Percentiles rank a stretch among this genome's conserved stretches.
Conservation (phyloP, 2,329 filamentous ascomycete species). For the Trichoderma pleuroti region DNA sequence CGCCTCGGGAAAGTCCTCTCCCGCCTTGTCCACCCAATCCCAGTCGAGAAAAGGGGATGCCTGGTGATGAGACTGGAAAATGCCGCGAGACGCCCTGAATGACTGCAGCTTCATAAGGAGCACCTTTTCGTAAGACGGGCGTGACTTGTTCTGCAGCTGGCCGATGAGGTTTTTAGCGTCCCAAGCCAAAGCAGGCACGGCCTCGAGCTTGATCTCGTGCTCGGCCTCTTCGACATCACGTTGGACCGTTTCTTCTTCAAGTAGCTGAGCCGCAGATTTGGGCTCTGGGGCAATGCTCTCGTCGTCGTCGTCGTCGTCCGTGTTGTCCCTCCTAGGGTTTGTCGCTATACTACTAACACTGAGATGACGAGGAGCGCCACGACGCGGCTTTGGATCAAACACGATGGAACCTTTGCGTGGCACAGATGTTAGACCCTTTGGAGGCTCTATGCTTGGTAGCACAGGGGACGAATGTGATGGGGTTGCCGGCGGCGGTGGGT, state of each 20-base stretch:
- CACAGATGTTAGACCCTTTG: conserved; percentile 1
- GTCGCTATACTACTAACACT: conserved; percentile 22
- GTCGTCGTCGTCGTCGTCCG: conserved; percentile 16
- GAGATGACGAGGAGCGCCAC: conserved; percentile 24
- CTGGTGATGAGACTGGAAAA: conserved; percentile 24
- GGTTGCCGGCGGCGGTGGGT: neutral
- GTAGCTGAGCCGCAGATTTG: neutral
- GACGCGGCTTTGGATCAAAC: conserved; percentile 22
- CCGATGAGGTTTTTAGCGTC: conserved; percentile 29
- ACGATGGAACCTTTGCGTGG: conserved; percentile 18
- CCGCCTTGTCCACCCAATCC: conserved; percentile 16
- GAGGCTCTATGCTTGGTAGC: neutral
- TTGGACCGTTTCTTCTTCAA: neutral
- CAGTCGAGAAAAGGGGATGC: conserved; percentile 31
- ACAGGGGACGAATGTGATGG: neutral
- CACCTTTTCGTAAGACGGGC: conserved; percentile 22
- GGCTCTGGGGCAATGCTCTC: neutral
- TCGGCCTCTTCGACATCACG: conserved; percentile 21
- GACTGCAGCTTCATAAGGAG: conserved; percentile 28
- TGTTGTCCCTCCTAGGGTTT: conserved; percentile 23
- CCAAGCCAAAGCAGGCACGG: conserved; percentile 28
- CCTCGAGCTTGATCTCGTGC: conserved; percentile 26
- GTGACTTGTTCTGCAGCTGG: conserved; percentile 23
- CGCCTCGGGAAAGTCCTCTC: neutral
- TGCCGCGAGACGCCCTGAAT: conserved; percentile 27